Conservation (phyloP, 805 yeast genomes). For the Lachancea waltii region DNA sequence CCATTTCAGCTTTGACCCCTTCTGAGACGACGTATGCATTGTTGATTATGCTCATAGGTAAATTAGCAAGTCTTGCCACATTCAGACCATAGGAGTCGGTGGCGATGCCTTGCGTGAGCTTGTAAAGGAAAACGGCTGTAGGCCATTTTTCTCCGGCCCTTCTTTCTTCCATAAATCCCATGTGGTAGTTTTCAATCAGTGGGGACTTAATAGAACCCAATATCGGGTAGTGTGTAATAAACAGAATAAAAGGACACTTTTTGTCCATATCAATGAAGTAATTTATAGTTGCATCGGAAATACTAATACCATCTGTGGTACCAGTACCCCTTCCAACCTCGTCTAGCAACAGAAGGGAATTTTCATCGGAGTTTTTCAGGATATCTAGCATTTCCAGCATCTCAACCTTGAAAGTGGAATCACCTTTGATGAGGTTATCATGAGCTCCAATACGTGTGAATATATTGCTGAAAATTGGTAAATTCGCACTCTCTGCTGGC, state of each 20-base stretch:
- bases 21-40: constrained; percentile 37
- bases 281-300: constrained; percentile 66
- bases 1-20: constrained; percentile 2
- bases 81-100: constrained; percentile 75
- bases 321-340: constrained; percentile 94
- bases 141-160: constrained; percentile 33
- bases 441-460: constrained; percentile 72
- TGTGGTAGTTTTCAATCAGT: constrained; percentile 54
- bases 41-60: constrained; percentile 42
- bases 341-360: constrained; percentile 82
- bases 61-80: constrained; percentile 70
- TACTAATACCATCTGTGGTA: constrained; percentile 72
- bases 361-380: constrained; percentile 66
- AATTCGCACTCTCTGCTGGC: constrained; percentile 54
- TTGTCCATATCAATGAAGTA: constrained; percentile 40
- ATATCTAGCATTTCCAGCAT: constrained; percentile 92
- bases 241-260: constrained; percentile 51
- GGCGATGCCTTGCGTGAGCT: constrained; percentile 43
- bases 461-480: constrained; percentile 62
- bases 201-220: constrained; percentile 45
- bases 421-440: constrained; percentile 67
- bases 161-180: constrained; percentile 53
- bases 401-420: constrained; percentile 90
- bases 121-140: constrained; percentile 47
- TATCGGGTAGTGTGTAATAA: constrained; percentile 80